A percentile compares a stretch with the other conserved stretches of the same genome.
These are phyloP conservation scores for Gynochthodes officinalis DNA, from an alignment of 257 asterid species.

Conservation along the genomic window DNA sequence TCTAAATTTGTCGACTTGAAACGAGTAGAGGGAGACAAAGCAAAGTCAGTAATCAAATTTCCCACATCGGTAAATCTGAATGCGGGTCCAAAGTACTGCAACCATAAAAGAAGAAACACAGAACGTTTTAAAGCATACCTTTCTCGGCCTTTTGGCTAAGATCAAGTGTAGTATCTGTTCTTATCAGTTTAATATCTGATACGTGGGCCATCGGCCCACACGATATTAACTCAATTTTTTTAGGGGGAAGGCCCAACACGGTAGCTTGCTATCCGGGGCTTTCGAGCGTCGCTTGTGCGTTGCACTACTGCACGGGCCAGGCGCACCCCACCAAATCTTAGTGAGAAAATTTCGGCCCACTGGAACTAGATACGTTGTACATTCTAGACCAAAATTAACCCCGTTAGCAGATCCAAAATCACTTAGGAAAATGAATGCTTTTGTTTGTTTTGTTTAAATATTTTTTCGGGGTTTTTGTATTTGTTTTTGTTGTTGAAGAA, in stretches of 20 bases:
- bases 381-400: too few species aligned
- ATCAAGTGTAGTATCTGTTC: conserved; percentile 40
- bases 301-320: background rate
- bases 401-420: too few species aligned
- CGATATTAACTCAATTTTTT: conserved; percentile 19
- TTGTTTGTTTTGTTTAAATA: too few species aligned
- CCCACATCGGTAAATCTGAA: background rate
- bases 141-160: conserved; percentile 51
- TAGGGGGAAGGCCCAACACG: background rate
- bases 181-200: conserved; percentile 28
- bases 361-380: too few species aligned
- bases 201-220: conserved; percentile 16
- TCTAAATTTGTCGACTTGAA: too few species aligned
- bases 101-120: background rate
- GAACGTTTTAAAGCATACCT: conserved; percentile 15
- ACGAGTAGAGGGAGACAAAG: too few species aligned
- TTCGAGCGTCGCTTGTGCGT: background rate
- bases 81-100: background rate
- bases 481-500: too few species aligned
- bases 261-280: conserved; percentile 6
- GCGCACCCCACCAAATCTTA: background rate
- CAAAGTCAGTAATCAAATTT: background rate
- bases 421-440: too few species aligned
- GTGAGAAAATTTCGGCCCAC: too few species aligned
- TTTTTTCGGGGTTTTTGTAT: too few species aligned